phyloP scores from a whole-genome alignment of 2,329 filamentous ascomycete genomes.

The Phaeosphaeria sp. region DNA sequence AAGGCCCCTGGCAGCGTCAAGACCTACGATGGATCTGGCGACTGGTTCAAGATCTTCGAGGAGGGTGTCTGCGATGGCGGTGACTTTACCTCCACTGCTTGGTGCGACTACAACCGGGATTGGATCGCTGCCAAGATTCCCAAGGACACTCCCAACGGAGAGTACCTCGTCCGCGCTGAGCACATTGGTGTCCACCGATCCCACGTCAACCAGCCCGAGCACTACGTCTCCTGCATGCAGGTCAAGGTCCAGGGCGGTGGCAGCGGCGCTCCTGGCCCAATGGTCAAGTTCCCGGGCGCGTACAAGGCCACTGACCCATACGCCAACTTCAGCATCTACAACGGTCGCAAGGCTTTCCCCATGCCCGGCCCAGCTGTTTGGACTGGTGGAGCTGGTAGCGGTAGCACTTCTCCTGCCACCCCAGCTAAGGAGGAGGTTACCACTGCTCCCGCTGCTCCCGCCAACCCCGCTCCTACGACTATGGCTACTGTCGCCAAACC shows the following conservation, averaged over 20 bases:
- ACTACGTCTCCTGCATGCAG: conserved; percentile 52
- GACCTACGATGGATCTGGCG: conserved; percentile 28
- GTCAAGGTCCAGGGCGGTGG: conserved; percentile 48
- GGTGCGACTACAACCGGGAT: conserved; percentile 29
- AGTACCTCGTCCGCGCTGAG: conserved; percentile 53
- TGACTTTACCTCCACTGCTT: conserved; percentile 14
- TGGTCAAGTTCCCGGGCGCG: conserved; percentile 49
- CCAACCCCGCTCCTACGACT: conserved; percentile 6
- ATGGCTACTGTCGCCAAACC: conserved; percentile 8
- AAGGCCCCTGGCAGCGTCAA: conserved; percentile 24
- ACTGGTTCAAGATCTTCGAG: conserved; percentile 39
- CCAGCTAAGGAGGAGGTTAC: conserved; percentile 14
- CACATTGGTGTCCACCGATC: conserved; percentile 53
- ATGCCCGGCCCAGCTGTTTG: conserved; percentile 25
- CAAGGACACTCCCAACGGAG: conserved; percentile 43
- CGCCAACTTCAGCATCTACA: conserved; percentile 24
- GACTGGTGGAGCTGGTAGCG: conserved; percentile 10
- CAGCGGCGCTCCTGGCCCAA: conserved; percentile 31
- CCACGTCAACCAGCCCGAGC: conserved; percentile 42
- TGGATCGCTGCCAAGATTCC: conserved; percentile 43
- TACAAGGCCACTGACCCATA: conserved; percentile 39
- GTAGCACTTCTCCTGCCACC: conserved; percentile 1
- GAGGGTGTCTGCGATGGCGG: conserved; percentile 17
- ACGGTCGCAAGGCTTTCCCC: conserved; percentile 28
- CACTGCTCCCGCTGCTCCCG: background rate